phyloP scores from a whole-genome alignment of 78 protist genomes.

The Pigoraptor vietnamica region DNA sequence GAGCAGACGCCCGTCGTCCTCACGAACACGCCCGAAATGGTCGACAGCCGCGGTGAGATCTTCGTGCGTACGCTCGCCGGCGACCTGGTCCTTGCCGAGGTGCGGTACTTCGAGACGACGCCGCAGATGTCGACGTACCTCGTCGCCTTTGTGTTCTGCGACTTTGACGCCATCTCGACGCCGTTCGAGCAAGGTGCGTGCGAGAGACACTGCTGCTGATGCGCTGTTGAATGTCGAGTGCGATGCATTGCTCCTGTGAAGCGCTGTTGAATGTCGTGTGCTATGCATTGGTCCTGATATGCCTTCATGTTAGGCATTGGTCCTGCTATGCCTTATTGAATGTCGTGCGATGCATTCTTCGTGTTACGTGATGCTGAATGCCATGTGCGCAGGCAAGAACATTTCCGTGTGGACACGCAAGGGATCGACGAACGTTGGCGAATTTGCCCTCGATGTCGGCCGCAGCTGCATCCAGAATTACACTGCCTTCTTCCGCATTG shows the following conservation, averaged over 20 bases:
- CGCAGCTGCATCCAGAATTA: neutral
- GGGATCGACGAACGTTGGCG: neutral
- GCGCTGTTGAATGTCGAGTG: too few relatives aligned
- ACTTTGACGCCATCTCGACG: neutral
- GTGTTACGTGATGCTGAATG: too few relatives aligned
- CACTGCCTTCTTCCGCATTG: neutral
- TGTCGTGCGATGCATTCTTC: too few relatives aligned
- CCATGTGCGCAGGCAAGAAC: neutral
- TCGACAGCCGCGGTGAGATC: neutral
- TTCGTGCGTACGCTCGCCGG: neutral
- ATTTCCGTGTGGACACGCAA: constrained; percentile 24
- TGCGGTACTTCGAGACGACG: neutral
- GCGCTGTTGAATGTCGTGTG: too few relatives aligned
- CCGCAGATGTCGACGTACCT: constrained; percentile 7
- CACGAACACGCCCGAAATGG: neutral
- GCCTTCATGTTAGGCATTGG: too few relatives aligned
- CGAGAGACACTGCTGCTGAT: too few relatives aligned
- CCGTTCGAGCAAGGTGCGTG: too few relatives aligned
- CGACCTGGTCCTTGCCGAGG: too few relatives aligned
- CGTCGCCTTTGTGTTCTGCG: neutral
- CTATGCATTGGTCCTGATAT: too few relatives aligned
- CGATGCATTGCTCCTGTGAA: too few relatives aligned
- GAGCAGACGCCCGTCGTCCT: neutral
- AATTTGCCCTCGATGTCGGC: constrained; percentile 33
- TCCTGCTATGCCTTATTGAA: too few relatives aligned